Evolutionary conservation across 2,329 filamentous ascomycete species (phyloP).

Genomic region (Penicillium sp.): DNA sequence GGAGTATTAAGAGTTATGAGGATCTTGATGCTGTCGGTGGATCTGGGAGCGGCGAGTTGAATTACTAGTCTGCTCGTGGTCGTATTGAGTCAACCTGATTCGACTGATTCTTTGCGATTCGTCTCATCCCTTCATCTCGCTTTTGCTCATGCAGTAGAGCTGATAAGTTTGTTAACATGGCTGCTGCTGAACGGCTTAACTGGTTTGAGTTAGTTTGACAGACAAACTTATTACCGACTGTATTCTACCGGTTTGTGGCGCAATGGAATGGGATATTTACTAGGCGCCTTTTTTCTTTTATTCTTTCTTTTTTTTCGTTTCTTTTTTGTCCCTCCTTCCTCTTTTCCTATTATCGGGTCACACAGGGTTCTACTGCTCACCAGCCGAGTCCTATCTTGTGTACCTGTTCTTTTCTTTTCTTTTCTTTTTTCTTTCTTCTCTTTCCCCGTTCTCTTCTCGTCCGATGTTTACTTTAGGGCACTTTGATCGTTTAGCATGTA

Average conservation of each 20-base stretch:
- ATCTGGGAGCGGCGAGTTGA: constrained; percentile 78
- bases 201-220: constrained; percentile 1
- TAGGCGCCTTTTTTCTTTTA: background rate
- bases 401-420: background rate
- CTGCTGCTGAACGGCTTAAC: no score
- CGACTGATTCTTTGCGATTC: no score
- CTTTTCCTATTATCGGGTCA: no score
- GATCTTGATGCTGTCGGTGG: constrained; percentile 86
- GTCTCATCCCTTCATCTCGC: no score
- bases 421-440: constrained; percentile 2
- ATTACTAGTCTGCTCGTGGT: constrained; percentile 66
- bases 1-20: constrained; percentile 95
- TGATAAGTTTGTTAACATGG: no score
- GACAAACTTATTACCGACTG: background rate
- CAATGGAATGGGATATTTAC: constrained; percentile 19
- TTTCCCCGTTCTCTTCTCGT: constrained; percentile 3
- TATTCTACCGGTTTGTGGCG: constrained; percentile 16
- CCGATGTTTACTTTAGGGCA: constrained; percentile 3
- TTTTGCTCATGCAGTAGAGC: no score
- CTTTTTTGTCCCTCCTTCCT: background rate
- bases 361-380: background rate
- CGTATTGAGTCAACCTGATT: no score
- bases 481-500: constrained; percentile 19
- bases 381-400: background rate
- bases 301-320: background rate